Evolutionary conservation across 2,329 filamentous ascomycete genomes (phyloP), one percentile per base, ranked within the genome.

Genomic region (Podosphaera leucotricha): DNA sequence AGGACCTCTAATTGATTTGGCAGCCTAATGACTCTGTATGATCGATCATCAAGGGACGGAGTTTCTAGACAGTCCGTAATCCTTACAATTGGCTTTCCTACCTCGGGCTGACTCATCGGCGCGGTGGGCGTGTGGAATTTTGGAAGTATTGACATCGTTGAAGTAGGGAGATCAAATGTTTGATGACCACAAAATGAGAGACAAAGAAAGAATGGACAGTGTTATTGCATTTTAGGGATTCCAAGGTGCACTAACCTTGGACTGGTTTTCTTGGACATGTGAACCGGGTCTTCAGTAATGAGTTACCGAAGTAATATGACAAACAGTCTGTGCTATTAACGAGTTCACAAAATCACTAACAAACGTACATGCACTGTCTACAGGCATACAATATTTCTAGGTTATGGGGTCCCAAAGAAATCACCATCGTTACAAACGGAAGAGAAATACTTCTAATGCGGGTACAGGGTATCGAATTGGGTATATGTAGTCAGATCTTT

Each of bases 1-100:
- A 98, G 68, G 6, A 77, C 87, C 66, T 98, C 87, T 15, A 98
- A 72, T 60, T 86, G 70, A 61, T 98, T 98, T n/a, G 40, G 73
- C 66, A 98, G 68, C 44, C 75, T 73, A 53, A 95, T 77, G 49
- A 98, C 84, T 46, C 87, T 72, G 60, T 98, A 98, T 26, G 75
- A 71, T 44, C 87, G 75, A 60, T 92, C 77, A 61, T 95, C 87
- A 44, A 92, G 69, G 51, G 77, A 75, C 5, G 85, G 83, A 56
- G 81, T 85, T 64, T 92, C 82, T 44, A 93, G 65, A 40, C 68
- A 62, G 55, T 92, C 80, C 28, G 82, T 75, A 51, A 83, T 58
- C 28, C 52, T 51, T 49, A 58, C 54, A 6, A 58, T 54, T 2
- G 55, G 52, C 46, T 38, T 38, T 16, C 11, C 6, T 7, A 7